Base-by-base conservation (phyloP, 2,329 filamentous ascomycete genomes). In the Stromatinia cepivora region DNA sequence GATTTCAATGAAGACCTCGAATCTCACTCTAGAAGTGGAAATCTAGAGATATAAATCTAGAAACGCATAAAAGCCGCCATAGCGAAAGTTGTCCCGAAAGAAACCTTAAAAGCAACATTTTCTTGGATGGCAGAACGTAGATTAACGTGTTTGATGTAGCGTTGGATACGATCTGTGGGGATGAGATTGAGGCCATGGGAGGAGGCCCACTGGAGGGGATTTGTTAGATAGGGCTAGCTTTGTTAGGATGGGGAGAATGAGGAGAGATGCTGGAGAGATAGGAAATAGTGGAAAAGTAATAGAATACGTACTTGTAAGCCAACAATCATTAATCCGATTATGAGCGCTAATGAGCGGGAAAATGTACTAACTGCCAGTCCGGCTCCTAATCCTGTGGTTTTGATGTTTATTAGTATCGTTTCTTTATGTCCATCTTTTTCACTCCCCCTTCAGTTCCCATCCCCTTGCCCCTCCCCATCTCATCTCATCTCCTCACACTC, bases 31-130 rank as follows among this genome's bases (percentile, higher is more conserved):
- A 67, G 36, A 52, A 31, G 31, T 31, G 8, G 5, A 34, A 22
- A 57, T 57, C 22, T 39, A 46, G 22, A n/a, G n/a, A 11, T 2
- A 15, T 28, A 1, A 58, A 45, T 65, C 74, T 81, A 87, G 69
- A 90, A 84, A 64, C 75, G 84, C 84, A 83, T 81, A 72, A 91
- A 90, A 3, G 86, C 87, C 62, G 90, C 90, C 76, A 93, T 80
- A 36, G 89, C 86, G 80, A 93, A 93, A 39, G 91, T 90, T 54
- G 87, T 76, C n/a, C 88, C 87, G 78, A 94, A 93, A 4, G 89
- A 88, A 56, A 81, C 45, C 71, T 80, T 81, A 72, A 81, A 81
- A 0, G 78, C 79, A 17, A 76, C 77, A 67, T 81, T 79, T 57
- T 79, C 78, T 65, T 79, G 74, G 4, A 81, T 62, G 4, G 75